Base-by-base conservation (phyloP, 139 green algal genomes). In the Chlorella sp. region DNA sequence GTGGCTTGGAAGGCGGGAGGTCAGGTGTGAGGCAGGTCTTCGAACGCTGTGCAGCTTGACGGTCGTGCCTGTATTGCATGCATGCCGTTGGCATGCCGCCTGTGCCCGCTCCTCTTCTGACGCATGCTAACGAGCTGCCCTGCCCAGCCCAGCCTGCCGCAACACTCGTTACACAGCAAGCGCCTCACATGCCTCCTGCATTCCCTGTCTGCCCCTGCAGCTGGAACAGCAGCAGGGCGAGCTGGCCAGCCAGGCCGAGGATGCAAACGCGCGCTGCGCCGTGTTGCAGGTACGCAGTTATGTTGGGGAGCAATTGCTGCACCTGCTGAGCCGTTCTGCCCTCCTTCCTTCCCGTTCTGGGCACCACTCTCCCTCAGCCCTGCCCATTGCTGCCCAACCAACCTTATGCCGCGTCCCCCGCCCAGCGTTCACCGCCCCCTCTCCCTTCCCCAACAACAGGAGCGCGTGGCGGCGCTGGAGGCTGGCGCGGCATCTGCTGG, bases 191-290 rank as follows among this genome's bases (percentile, higher is more conserved):
- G n/a, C n/a, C 60, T 32, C 66, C 73, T 18, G 32, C 28, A 30
- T 79, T 1, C 36, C 37, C 60, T n/a, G n/a, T 60, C 19, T 24
- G 14, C 2, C 30, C 19, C 21, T 66, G 78, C 78, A 85, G 87
- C 66, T 82, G 48, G 73, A 91, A 53, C 87, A 85, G 87, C 87
- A 77, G 77, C 18, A 75, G 26, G n/a, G 26, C 19, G 73, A 84
- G 86, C 21, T 39, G 48, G 21, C 42, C 1, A 26, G 30, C 28
- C 68, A 66, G 68, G 39, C 64, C 64, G 64, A 81, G 39, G 83
- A 32, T 24, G 83, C 61, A 22, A 36, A 61, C 12, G 57, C 57
- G 19, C 82, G 82, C 21, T 87, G 82, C 5, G 82, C 83, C 21
- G 64, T 60, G 34, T 64, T 87, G 36, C 61, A 87, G 61, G 83